Base-by-base conservation (phyloP, 2,329 filamentous ascomycete species). In the Aspergillus persii region DNA sequence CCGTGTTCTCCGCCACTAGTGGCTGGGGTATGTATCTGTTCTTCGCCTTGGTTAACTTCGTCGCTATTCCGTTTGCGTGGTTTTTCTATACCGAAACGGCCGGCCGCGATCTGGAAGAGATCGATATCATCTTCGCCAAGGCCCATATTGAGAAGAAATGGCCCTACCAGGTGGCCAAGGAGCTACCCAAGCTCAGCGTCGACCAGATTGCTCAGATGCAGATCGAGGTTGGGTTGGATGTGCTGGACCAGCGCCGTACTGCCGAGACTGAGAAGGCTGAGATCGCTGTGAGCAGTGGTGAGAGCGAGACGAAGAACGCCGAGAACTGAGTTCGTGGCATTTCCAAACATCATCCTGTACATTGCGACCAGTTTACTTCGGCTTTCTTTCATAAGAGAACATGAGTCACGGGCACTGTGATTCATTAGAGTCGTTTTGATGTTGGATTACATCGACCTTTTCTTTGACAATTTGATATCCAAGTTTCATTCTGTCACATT, bases 11-110 rank as follows among this genome's bases (percentile, higher is more conserved):
- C 4, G 56, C 60, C 30, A 59, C 65, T 47, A 73, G 70, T 27
- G 41, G 61, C 2, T 78, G 76, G 76, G 74, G 74, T 50, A 68
- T 74, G 9, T 78, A 78, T 62, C 71, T 77, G 49, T 77, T 78
- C 71, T 77, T 78, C 54, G 73, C 71, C 3, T 55, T 67, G 9
- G 66, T 76, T 55, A 76, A 77, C 64, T 67, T 71, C 48, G 60
- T 69, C 57, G 82, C 79, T 68, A 71, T 83, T 39, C 77, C 80
- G 5, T 62, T 82, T 62, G 80, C 79, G 63, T 81, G 76, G 69
- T 81, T 83, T 74, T 80, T 82, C 74, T 80, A 83, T 59, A 77
- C 78, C 0, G 80, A 81, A 65, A 80, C 80, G 0, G 73, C 74
- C n/a, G 76, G 74, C 9, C 71, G 73, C 50, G 72, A 73, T 27